Base-by-base conservation (phyloP, 169 alveolate species). In the Eimeria nieschulzi region DNA sequence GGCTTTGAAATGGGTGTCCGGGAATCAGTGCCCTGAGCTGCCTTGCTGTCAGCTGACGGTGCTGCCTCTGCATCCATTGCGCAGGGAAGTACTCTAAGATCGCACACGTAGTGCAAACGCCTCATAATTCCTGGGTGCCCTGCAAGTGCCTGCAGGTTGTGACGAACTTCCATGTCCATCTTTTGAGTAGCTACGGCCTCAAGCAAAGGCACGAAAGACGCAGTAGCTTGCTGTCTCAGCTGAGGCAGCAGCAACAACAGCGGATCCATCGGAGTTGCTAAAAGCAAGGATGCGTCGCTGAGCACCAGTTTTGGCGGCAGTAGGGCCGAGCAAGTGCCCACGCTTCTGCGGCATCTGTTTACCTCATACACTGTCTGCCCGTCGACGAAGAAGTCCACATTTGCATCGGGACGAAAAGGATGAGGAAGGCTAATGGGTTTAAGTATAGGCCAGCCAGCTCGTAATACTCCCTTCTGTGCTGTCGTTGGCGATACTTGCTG, bases 321-420 rank as follows among this genome's bases (percentile, higher is more conserved):
- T 53, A 79, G 59, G 21, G 87, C 87, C 15, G 87, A 79, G 87
- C 87, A 79, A n/a, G 56, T 25, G 21, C 87, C 87, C 87, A 79
- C 59, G 73, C 87, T 79, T 21, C 87, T 53, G 87, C 87, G 26
- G 72, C 87, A 23, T 23, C 21, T 79, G 87, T 79, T 79, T 19
- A 79, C 25, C 71, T 79, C 87, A 54, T 79, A 79, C 9, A 79
- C 56, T 7, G 46, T 23, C 23, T 79, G 53, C 5, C 87, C 87
- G 15, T 46, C 7, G 12, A 79, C 87, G 25, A 79, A 79, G 73
- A 79, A 79, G 56, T 79, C 87, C 26, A 79, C 87, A 23, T 21
- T 53, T 33, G 56, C 72, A 0, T 79, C 72, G 7, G 87, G 87
- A 23, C 72, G 15, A 5, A 72, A 79, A 7, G 87, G 87, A 17